phyloP scores from a whole-genome alignment of 176 grass and related monocot genomes.

The Elaeis guineensis region DNA sequence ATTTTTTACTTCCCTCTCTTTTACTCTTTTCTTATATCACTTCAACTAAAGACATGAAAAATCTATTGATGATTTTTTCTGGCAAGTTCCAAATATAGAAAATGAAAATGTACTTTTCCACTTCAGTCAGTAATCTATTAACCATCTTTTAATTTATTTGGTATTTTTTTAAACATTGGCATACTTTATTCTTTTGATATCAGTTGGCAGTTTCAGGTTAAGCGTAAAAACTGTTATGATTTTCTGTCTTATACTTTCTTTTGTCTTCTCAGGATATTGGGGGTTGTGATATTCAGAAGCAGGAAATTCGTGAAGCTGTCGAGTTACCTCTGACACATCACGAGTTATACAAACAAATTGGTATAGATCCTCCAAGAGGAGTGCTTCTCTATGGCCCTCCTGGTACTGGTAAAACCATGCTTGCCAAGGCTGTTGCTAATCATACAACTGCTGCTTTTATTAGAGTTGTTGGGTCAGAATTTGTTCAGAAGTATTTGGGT shows the following conservation, averaged over 20 bases:
- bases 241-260: constrained; percentile 7
- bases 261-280: constrained; percentile 77
- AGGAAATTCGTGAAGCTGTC: constrained; percentile 94
- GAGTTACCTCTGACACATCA: constrained; percentile 89
- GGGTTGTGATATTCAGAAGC: constrained; percentile 96
- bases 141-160: too few relatives aligned
- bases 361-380: constrained; percentile 92
- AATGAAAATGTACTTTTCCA: too few relatives aligned
- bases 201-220: background rate
- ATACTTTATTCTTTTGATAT: too few relatives aligned
- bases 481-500: constrained; percentile 96
- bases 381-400: constrained; percentile 91
- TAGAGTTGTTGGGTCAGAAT: constrained; percentile 90
- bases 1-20: too few relatives aligned
- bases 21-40: too few relatives aligned
- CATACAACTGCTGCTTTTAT: constrained; percentile 96
- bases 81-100: too few relatives aligned
- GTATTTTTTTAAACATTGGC: too few relatives aligned
- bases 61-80: too few relatives aligned
- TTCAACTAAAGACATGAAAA: too few relatives aligned
- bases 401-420: constrained; percentile 95
- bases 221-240: background rate
- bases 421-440: constrained; percentile 87
- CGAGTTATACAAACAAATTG: constrained; percentile 96
- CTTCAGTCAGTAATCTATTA: too few relatives aligned